Conservation (phyloP, 805 yeast genomes). For the Zygotorulaspora chibaensis region DNA sequence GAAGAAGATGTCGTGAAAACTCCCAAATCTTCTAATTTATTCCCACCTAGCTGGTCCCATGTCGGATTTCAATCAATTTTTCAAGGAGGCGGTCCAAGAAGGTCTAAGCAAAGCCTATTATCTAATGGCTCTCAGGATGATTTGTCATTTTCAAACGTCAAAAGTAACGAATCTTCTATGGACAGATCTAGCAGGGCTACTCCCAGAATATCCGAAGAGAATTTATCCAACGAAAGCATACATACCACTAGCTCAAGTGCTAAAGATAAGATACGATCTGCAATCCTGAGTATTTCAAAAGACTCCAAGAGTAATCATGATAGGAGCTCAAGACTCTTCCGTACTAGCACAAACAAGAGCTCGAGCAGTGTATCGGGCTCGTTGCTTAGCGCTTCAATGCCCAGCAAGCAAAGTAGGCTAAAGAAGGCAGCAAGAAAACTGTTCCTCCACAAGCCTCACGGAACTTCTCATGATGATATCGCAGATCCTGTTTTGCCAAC, state of each 20-base stretch:
- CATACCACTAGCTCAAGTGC: conserved; percentile 15
- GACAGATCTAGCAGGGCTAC: conserved; percentile 4
- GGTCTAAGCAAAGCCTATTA: conserved; percentile 20
- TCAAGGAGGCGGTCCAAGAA: conserved; percentile 19
- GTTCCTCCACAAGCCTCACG: conserved; percentile 23
- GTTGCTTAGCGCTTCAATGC: conserved; percentile 9
- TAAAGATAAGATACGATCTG: conserved; percentile 13
- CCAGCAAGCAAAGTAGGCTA: conserved; percentile 18
- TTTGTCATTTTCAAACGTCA: conserved; percentile 10
- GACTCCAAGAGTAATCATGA: conserved; percentile 12
- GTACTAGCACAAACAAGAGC: conserved; percentile 12
- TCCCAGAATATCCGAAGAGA: conserved; percentile 12
- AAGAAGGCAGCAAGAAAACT: conserved; percentile 26
- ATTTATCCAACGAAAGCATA: conserved; percentile 14
- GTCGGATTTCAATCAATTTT: conserved; percentile 32
- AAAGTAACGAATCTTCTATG: conserved; percentile 8
- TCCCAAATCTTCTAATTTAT: conserved; percentile 11
- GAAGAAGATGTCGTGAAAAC: conserved; percentile 20
- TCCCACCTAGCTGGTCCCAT: conserved; percentile 23
- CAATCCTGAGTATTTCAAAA: conserved; percentile 12
- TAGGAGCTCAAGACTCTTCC: conserved; percentile 14
- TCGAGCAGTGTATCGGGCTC: conserved; percentile 10
- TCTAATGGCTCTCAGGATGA: conserved; percentile 11
- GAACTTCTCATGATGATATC: conserved; percentile 19
- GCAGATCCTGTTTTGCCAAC: conserved; percentile 26